Conservation (phyloP, 2,329 filamentous ascomycete genomes). For the Sporothrix euskadiensis region DNA sequence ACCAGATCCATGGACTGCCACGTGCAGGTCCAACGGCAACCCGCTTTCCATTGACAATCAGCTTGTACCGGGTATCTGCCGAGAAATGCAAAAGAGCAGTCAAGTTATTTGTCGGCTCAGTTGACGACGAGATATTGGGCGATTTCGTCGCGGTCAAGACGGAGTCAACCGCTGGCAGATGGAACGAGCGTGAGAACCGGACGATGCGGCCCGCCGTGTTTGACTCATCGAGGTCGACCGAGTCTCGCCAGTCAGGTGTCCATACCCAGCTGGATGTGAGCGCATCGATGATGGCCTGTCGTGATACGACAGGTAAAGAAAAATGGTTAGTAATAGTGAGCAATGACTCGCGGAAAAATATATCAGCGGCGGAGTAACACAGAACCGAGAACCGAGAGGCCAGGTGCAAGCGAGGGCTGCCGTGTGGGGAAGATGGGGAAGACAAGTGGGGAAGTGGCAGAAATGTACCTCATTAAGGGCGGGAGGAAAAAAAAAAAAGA, state of each 20-base stretch:
- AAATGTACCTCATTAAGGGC: background rate
- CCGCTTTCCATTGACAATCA: constrained; percentile 43
- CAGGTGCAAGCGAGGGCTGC: background rate
- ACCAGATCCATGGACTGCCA: constrained; percentile 41
- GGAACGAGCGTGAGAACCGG: constrained; percentile 37
- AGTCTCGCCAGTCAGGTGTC: constrained; percentile 41
- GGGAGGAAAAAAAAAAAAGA: background rate
- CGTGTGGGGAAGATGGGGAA: background rate
- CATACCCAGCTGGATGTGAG: constrained; percentile 46
- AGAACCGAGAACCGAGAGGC: background rate
- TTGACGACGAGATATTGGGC: background rate
- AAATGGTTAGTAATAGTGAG: background rate
- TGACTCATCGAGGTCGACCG: background rate
- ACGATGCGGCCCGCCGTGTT: constrained; percentile 41
- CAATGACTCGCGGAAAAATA: background rate
- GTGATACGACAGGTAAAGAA: background rate
- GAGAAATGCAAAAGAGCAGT: constrained; percentile 35
- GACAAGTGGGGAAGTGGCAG: background rate
- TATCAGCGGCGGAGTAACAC: background rate
- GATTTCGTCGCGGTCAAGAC: background rate
- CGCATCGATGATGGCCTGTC: constrained; percentile 38
- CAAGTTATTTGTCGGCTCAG: constrained; percentile 11
- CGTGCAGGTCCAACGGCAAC: constrained; percentile 43
- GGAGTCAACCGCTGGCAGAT: constrained; percentile 31
- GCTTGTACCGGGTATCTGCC: constrained; percentile 48